phyloP scores from a whole-genome alignment of 257 asterid species.

The Coffea eugenioides region DNA sequence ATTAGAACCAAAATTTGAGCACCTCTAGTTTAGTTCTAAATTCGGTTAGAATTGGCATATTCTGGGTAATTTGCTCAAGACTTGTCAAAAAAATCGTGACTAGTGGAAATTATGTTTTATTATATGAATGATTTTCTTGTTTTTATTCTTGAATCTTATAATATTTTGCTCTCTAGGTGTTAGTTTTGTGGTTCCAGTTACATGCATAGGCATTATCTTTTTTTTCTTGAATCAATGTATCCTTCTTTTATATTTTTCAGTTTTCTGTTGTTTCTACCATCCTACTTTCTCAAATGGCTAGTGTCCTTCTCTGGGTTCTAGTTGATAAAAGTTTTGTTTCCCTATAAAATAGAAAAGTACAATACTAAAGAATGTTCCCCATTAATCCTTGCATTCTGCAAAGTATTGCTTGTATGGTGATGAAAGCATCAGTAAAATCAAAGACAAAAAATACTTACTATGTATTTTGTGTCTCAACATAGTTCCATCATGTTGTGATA shows the following conservation, averaged over 20 bases:
- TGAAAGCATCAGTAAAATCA: slow-evolving; percentile 1
- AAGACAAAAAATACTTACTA: background rate
- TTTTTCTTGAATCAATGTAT: background rate
- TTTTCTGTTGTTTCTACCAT: background rate
- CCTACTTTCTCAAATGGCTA: background rate
- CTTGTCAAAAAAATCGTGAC: background rate
- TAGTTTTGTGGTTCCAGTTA: slow-evolving; percentile 21
- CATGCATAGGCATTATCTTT: background rate
- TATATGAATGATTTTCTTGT: background rate
- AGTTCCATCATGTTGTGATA: background rate
- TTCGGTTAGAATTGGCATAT: background rate
- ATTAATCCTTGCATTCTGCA: slow-evolving; percentile 13
- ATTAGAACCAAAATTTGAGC: background rate
- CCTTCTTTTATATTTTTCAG: background rate
- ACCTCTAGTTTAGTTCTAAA: background rate
- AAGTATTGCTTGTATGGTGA: background rate
- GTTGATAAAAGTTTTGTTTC: slow-evolving; percentile 1
- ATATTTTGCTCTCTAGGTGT: background rate
- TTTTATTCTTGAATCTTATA: background rate
- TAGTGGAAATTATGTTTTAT: background rate
- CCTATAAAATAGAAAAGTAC: slow-evolving; percentile 11
- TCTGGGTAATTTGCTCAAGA: background rate
- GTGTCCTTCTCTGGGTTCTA: background rate
- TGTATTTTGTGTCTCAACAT: background rate
- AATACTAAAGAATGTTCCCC: background rate